phyloP scores from a whole-genome alignment of 495 filamentous ascomycete species.

The Cudoniella acicularis region DNA sequence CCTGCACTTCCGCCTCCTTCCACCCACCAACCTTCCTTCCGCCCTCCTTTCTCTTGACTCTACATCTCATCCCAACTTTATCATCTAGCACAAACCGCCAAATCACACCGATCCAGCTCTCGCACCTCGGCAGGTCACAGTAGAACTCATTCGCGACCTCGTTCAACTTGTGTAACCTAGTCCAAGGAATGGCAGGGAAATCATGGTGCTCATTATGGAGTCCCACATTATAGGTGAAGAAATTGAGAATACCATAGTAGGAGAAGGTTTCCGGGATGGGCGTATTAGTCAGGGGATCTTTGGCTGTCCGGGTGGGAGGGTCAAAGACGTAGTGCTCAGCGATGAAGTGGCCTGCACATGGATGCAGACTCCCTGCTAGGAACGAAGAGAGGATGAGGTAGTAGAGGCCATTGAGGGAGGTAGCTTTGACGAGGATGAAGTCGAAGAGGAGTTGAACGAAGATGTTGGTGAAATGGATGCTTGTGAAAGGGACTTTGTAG shows the following conservation, averaged over 20 bases:
- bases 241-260: slow-evolving; percentile 92
- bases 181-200: slow-evolving; percentile 97
- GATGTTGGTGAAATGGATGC: slow-evolving; percentile 80
- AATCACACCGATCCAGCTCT: slow-evolving; percentile 88
- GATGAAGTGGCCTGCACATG: slow-evolving; percentile 97
- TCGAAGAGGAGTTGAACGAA: slow-evolving; percentile 75
- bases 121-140: slow-evolving; percentile 76
- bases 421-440: slow-evolving; percentile 54
- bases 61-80: slow-evolving; percentile 81
- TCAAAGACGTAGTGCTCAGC: slow-evolving; percentile 99
- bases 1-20: slow-evolving; percentile 51
- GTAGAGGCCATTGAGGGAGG: slow-evolving; percentile 56
- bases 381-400: slow-evolving; percentile 88
- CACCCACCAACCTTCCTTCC: slow-evolving; percentile 59
- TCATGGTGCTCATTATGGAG: slow-evolving; percentile 99
- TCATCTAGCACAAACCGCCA: slow-evolving; percentile 93
- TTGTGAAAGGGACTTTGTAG: slow-evolving; percentile 83
- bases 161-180: slow-evolving; percentile 67
- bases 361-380: slow-evolving; percentile 89
- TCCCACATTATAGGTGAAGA: slow-evolving; percentile 94
- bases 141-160: slow-evolving; percentile 92
- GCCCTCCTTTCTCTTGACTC: slow-evolving; percentile 87
- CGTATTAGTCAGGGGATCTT: slow-evolving; percentile 54
- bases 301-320: slow-evolving; percentile 53
- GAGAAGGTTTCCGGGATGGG: slow-evolving; percentile 91